These are phyloP conservation scores for Physcomitrellopsis africana DNA, from an alignment of 225 moss, liverwort and hornwort genomes.

Conservation along the genomic window DNA sequence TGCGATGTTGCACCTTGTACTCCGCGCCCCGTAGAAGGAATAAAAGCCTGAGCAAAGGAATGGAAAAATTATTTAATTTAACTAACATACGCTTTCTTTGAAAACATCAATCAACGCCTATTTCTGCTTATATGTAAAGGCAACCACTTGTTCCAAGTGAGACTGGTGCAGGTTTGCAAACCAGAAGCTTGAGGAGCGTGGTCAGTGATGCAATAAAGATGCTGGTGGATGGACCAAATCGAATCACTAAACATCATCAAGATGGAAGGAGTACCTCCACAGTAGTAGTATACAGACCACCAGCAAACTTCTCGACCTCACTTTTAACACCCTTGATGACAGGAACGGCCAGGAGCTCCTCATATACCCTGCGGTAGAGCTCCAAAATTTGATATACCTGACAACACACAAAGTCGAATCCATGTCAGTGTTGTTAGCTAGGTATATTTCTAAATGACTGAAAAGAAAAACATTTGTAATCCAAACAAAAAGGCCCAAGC, in stretches of 20 bases:
- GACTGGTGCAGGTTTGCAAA: no score
- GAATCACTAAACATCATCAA: neutral
- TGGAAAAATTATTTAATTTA: neutral
- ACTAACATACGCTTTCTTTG: no score
- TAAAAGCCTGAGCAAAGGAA: constrained; percentile 62
- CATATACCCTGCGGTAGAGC: constrained; percentile 87
- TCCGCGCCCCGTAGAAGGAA: constrained; percentile 83
- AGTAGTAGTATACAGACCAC: constrained; percentile 89
- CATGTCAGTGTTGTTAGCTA: neutral
- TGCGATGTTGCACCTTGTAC: constrained; percentile 96
- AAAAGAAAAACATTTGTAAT: neutral
- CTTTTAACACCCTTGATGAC: constrained; percentile 91
- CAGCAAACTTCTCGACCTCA: constrained; percentile 95
- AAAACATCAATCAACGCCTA: no score
- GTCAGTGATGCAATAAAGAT: neutral
- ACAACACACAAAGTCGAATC: constrained; percentile 24
- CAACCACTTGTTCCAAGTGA: no score
- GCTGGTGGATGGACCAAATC: neutral
- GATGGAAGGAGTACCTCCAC: constrained; percentile 63
- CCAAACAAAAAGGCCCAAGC: neutral
- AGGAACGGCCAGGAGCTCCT: constrained; percentile 92
- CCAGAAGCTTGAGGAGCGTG: neutral
- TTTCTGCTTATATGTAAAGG: no score
- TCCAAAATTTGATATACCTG: constrained; percentile 93
- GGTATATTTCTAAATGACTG: neutral